A percentile compares a stretch with the other conserved stretches of the same genome.
These are phyloP conservation scores for Xylaria nigripes DNA, from an alignment of 495 filamentous ascomycete species.

Conservation along the genomic window DNA sequence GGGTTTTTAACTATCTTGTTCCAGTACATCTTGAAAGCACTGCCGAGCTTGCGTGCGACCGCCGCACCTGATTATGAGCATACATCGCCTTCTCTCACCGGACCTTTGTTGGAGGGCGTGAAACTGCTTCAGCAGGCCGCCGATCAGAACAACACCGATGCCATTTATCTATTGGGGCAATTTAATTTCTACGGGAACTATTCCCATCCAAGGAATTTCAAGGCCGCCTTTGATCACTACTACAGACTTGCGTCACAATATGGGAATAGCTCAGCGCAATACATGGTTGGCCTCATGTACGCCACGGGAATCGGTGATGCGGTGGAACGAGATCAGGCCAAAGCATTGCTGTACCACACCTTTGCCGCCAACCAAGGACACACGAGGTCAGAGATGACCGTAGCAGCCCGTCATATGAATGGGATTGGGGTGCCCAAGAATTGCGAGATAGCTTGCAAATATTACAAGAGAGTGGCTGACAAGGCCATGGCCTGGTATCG, in stretches of 20 bases:
- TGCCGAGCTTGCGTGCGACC: conserved; percentile 36
- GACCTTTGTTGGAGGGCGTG: conserved; percentile 52
- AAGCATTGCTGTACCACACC: conserved; percentile 86
- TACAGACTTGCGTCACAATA: conserved; percentile 63
- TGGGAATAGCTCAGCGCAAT: conserved; percentile 85
- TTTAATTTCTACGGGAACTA: conserved; percentile 97
- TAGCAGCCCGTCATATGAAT: conserved; percentile 76
- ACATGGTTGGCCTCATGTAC: conserved; percentile 96
- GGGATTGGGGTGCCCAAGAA: conserved; percentile 80
- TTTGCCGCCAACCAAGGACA: conserved; percentile 83
- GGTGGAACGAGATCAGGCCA: conserved; percentile 83
- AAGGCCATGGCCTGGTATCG: conserved; percentile 81
- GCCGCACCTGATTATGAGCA: conserved; percentile 27
- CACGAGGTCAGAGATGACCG: conserved; percentile 85
- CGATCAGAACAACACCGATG: conserved; percentile 69
- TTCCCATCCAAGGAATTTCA: conserved; percentile 77
- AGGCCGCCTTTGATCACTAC: conserved; percentile 74
- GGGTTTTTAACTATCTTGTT: conserved; percentile 32
- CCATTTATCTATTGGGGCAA: conserved; percentile 82
- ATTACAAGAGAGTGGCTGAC: conserved; percentile 90
- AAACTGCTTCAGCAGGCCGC: conserved; percentile 68
- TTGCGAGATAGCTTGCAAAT: conserved; percentile 75
- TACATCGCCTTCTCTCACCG: conserved; percentile 20
- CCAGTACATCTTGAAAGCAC: conserved; percentile 30
- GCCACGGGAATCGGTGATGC: conserved; percentile 80